Conservation (phyloP, 495 filamentous ascomycete species). For the Penicillium lividum region DNA sequence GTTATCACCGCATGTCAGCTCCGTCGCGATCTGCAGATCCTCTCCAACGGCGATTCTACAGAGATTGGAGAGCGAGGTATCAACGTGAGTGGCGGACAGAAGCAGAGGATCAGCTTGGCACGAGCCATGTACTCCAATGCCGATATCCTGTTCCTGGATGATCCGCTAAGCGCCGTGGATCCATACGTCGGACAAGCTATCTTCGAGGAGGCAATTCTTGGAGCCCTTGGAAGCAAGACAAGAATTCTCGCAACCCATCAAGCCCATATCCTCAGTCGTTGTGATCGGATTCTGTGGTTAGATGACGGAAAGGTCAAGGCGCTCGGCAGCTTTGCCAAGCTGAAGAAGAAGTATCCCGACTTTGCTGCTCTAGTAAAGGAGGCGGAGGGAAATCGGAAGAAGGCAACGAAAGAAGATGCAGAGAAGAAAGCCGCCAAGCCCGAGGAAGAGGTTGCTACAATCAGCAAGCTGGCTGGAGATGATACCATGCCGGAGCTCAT, state of each 20-base stretch:
- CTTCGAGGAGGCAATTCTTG: conserved; percentile 50
- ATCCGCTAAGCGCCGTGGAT: conserved; percentile 53
- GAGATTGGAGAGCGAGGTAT: conserved; percentile 82
- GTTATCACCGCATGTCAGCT: conserved; percentile 68
- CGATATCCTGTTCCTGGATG: conserved; percentile 53
- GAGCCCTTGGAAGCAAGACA: conserved; percentile 14
- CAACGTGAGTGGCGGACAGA: conserved; percentile 81
- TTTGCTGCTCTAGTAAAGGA: neutral
- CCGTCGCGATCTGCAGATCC: conserved; percentile 71
- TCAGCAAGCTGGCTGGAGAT: neutral
- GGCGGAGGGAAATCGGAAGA: neutral
- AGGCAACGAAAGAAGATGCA: neutral
- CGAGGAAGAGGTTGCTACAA: neutral
- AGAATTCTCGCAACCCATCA: conserved; percentile 34
- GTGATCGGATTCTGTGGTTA: neutral
- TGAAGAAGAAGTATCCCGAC: neutral
- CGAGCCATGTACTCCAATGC: conserved; percentile 53
- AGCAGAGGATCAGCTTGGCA: conserved; percentile 66
- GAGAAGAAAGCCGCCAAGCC: neutral
- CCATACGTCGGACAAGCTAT: conserved; percentile 59
- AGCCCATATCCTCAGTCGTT: neutral
- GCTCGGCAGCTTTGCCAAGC: neutral
- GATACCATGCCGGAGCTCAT: neutral
- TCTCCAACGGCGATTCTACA: conserved; percentile 72
- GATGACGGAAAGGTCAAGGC: conserved; percentile 2